Evolutionary conservation across 2,329 filamentous ascomycete species (phyloP), one percentile per base, ranked within the genome.

Genomic region (Colletotrichum camelliae): DNA sequence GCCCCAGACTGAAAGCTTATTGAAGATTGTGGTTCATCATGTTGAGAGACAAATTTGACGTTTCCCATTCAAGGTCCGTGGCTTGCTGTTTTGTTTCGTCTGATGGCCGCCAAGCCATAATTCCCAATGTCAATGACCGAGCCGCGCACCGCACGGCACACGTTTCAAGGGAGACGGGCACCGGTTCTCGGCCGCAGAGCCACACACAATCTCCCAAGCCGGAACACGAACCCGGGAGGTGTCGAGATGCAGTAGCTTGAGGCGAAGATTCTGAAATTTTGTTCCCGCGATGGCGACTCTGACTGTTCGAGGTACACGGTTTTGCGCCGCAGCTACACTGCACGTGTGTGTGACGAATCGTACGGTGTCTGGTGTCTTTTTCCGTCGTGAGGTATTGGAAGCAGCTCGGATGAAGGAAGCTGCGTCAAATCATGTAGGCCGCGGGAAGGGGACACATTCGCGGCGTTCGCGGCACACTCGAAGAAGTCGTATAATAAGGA

Each of bases 11-110:
- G 8, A 33, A 64, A 64, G 60, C 31, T 60, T 18, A 60, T 33
- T 60, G 43, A 21, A 7, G 0, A 52, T 10, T 52, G 4, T 21
- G 43, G 4, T 39, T 39, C 35, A 24, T 31, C n/a, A 24, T 16
- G 27, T 48, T 39, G 33, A 43, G 31, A 10, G 33, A 12, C 7
- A 62, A 21, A 58, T 27, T 48, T 24, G 70, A 72, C 39, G 62
- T 57, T 57, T 74, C 29, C 18, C 48, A 24, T 18, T 24, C 33
- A 37, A n/a, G 57, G 70, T 69, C 74, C 58, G 70, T 76, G 74
- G 18, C 15, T 60, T 29, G 10, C 16, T n/a, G 48, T 69, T 69
- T 69, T 52, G 74, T 76, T 76, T 76, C 74, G 70, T 76, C 74
- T 76, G 70, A 73, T 48, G 13, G 2, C 0, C n/a, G 16, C n/a